Conservation (phyloP, 306 rosid species). For the Pterocarpus macrocarpus region DNA sequence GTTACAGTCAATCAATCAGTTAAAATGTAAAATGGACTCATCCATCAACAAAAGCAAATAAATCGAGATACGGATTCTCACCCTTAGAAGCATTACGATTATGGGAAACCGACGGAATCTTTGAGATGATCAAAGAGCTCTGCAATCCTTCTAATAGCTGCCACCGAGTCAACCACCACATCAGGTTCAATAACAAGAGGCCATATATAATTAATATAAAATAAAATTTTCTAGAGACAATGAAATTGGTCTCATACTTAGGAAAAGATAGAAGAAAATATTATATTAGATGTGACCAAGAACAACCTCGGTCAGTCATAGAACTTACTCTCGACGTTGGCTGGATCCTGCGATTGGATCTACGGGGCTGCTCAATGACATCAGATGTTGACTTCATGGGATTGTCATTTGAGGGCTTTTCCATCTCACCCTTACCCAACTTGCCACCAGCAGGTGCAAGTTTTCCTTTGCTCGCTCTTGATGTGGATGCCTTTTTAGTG, state of each 20-base stretch:
- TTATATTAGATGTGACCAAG: neutral
- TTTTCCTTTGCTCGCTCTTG: slow-evolving; percentile 77
- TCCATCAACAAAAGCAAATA: neutral
- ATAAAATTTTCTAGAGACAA: neutral
- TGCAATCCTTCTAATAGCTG: slow-evolving; percentile 98
- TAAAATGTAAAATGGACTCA: slow-evolving; percentile 15
- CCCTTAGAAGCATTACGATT: slow-evolving; percentile 73
- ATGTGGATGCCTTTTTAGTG: slow-evolving; percentile 65
- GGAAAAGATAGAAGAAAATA: neutral
- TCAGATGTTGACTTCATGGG: slow-evolving; percentile 65
- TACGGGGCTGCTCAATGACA: slow-evolving; percentile 85
- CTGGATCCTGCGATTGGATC: slow-evolving; percentile 94
- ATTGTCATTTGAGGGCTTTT: slow-evolving; percentile 58
- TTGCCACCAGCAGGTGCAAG: slow-evolving; percentile 81
- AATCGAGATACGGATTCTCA: slow-evolving; percentile 44
- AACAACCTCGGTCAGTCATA: neutral
- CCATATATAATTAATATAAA: neutral
- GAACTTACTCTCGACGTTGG: slow-evolving; percentile 95
- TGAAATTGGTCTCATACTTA: slow-evolving; percentile 12
- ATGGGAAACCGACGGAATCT: slow-evolving; percentile 84
- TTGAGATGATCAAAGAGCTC: slow-evolving; percentile 88
- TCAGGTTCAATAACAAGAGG: slow-evolving; percentile 35
- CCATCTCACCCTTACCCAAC: slow-evolving; percentile 74
- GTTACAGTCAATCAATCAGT: slow-evolving; percentile 48
- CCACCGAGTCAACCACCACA: slow-evolving; percentile 42